Percentiles rank a stretch among this genome's conserved stretches.
These are phyloP conservation scores for Russula compacta DNA, from an alignment of 768 basidiomycete species.

Conservation along the genomic window DNA sequence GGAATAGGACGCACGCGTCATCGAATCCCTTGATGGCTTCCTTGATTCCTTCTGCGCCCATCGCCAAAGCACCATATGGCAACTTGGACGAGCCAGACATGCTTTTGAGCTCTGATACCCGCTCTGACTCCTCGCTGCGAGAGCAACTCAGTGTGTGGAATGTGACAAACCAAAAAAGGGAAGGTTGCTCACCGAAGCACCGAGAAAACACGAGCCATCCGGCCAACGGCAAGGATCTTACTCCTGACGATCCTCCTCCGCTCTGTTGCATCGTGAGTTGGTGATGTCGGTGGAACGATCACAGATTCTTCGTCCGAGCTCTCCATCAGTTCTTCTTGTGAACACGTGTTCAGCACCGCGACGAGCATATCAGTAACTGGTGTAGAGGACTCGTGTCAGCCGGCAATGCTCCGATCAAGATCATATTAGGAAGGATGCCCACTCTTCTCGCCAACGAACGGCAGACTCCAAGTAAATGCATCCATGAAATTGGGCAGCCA, in stretches of 20 bases:
- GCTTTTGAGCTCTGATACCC: conserved; percentile 92
- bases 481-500: conserved; percentile 98
- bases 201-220: conserved; percentile 94
- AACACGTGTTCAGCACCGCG: conserved; percentile 93
- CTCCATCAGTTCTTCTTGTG: conserved; percentile 94
- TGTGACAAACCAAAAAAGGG: not conserved
- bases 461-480: conserved; percentile 95
- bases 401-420: not conserved
- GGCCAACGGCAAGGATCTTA: conserved; percentile 96
- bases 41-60: conserved; percentile 90
- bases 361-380: conserved; percentile 98
- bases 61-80: conserved; percentile 76
- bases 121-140: conserved; percentile 93
- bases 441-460: conserved; percentile 97
- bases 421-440: conserved; percentile 25
- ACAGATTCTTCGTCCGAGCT: conserved; percentile 43
- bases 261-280: conserved; percentile 47
- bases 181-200: conserved; percentile 66
- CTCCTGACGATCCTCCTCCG: conserved; percentile 91
- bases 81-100: conserved; percentile 69
- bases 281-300: conserved; percentile 28
- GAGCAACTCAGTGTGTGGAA: not conserved
- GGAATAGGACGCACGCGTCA: conserved; percentile 68
- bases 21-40: conserved; percentile 90
- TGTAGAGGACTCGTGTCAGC: not conserved